Percentiles rank a stretch among this genome's conserved stretches.
These are phyloP conservation scores for Scheffersomyces lignicola DNA, from an alignment of 1,139 yeast species.

Conservation along the genomic window DNA sequence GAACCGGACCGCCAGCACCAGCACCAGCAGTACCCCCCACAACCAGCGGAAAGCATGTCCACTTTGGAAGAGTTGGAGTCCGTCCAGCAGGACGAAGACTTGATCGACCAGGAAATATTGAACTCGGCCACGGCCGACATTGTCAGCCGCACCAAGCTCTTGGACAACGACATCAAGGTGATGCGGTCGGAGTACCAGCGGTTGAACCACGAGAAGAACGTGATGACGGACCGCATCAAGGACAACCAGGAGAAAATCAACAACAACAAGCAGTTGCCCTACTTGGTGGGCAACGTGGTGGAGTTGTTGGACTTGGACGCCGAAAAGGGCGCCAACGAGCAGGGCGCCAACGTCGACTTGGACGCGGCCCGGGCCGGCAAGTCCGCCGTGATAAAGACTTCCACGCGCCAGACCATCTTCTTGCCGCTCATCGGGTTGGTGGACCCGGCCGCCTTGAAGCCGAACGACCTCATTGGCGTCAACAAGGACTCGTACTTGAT, in stretches of 20 bases:
- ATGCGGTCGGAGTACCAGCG: constrained; percentile 93
- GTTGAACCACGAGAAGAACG: constrained; percentile 85
- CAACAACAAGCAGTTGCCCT: constrained; percentile 93
- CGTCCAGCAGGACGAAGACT: constrained; percentile 44
- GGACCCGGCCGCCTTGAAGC: constrained; percentile 83
- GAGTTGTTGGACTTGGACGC: constrained; percentile 88
- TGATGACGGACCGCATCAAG: constrained; percentile 90
- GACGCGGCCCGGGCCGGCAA: constrained; percentile 94
- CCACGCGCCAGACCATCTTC: constrained; percentile 96
- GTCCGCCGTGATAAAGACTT: constrained; percentile 95
- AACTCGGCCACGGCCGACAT: constrained; percentile 80
- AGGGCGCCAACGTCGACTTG: constrained; percentile 93
- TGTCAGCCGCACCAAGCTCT: constrained; percentile 77
- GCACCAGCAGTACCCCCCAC: background rate
- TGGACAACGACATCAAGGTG: constrained; percentile 94
- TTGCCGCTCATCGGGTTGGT: constrained; percentile 95
- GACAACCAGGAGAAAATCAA: constrained; percentile 96
- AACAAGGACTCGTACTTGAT: constrained; percentile 94
- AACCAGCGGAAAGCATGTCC: constrained; percentile 43
- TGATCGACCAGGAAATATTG: constrained; percentile 79
- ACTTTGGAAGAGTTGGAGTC: constrained; percentile 69
- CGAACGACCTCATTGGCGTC: constrained; percentile 96
- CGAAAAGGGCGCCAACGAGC: constrained; percentile 83
- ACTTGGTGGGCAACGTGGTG: constrained; percentile 95
- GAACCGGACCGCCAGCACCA: background rate